Evolutionary conservation across 805 yeast species (phyloP).

Genomic region (Candida bentonensis): DNA sequence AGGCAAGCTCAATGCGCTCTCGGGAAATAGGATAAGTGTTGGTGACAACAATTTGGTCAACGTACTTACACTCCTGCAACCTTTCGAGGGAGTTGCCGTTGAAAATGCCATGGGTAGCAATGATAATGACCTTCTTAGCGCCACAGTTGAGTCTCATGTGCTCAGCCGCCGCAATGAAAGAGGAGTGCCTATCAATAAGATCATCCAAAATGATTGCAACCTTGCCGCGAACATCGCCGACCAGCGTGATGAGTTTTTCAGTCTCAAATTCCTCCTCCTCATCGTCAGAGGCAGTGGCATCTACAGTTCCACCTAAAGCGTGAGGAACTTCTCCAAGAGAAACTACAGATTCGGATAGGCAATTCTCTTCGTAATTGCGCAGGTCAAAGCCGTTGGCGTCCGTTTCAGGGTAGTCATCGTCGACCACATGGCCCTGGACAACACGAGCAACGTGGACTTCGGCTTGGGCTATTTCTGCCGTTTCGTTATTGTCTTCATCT

Average conservation of each 20-base stretch:
- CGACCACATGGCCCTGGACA: slow-evolving; percentile 93
- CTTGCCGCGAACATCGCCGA: slow-evolving; percentile 86
- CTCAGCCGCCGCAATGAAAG: slow-evolving; percentile 96
- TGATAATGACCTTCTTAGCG: slow-evolving; percentile 75
- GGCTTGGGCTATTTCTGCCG: not conserved
- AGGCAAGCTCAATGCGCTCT: slow-evolving; percentile 39
- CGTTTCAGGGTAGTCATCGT: slow-evolving; percentile 49
- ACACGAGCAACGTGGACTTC: slow-evolving; percentile 86
- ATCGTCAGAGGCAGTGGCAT: slow-evolving; percentile 63
- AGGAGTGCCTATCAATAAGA: slow-evolving; percentile 89
- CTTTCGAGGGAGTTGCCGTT: slow-evolving; percentile 74
- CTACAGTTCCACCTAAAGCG: slow-evolving; percentile 71
- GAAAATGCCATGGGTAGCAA: slow-evolving; percentile 94
- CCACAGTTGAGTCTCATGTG: slow-evolving; percentile 94
- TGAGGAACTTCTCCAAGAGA: slow-evolving; percentile 23
- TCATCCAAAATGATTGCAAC: slow-evolving; percentile 93
- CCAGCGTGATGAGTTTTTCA: slow-evolving; percentile 87
- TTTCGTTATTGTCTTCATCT: slow-evolving; percentile 3
- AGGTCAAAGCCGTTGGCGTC: slow-evolving; percentile 20
- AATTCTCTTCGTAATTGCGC: slow-evolving; percentile 12
- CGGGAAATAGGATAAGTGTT: slow-evolving; percentile 85
- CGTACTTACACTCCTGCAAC: slow-evolving; percentile 62
- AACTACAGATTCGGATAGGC: slow-evolving; percentile 8
- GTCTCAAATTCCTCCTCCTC: slow-evolving; percentile 57
- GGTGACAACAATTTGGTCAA: slow-evolving; percentile 87